These are phyloP conservation scores for Malassezia globosa DNA, from an alignment of 1,284 basidiomycete species.

Conservation along the genomic window DNA sequence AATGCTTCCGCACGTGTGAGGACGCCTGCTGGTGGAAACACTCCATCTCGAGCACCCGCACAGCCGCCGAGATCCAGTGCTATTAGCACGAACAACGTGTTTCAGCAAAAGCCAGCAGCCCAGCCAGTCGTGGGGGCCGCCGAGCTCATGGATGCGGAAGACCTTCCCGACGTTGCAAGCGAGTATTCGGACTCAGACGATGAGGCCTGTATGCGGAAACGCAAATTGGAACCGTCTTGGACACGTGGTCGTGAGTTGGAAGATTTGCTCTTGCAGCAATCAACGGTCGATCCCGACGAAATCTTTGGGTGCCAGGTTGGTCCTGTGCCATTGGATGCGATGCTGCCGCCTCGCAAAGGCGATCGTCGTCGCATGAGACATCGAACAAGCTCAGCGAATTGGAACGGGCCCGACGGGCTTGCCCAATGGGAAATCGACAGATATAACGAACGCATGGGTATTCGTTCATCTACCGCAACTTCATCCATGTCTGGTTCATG, in stretches of 20 bases:
- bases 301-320: conserved; percentile 42
- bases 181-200: conserved; percentile 45
- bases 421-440: conserved; percentile 43
- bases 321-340: conserved; percentile 34
- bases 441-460: conserved; percentile 43
- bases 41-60: neutral
- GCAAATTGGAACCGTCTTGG: conserved; percentile 37
- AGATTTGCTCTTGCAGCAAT: conserved; percentile 29
- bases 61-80: conserved; percentile 3
- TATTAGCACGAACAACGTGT: conserved; percentile 9
- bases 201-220: conserved; percentile 34
- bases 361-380: conserved; percentile 21
- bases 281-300: conserved; percentile 35
- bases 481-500: too few species aligned
- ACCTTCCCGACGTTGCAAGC: conserved; percentile 32
- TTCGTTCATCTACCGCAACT: conserved; percentile 12
- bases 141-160: conserved; percentile 2
- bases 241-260: conserved; percentile 35
- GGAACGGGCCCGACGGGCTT: conserved; percentile 35
- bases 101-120: conserved; percentile 16
- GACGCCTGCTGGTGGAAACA: neutral
- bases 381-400: conserved; percentile 37
- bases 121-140: conserved; percentile 12
- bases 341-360: conserved; percentile 25
- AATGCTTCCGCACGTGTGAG: neutral